These are phyloP conservation scores for Xylariomycetidae sp. DNA, from an alignment of 2,329 filamentous ascomycete species.

Conservation along the genomic window DNA sequence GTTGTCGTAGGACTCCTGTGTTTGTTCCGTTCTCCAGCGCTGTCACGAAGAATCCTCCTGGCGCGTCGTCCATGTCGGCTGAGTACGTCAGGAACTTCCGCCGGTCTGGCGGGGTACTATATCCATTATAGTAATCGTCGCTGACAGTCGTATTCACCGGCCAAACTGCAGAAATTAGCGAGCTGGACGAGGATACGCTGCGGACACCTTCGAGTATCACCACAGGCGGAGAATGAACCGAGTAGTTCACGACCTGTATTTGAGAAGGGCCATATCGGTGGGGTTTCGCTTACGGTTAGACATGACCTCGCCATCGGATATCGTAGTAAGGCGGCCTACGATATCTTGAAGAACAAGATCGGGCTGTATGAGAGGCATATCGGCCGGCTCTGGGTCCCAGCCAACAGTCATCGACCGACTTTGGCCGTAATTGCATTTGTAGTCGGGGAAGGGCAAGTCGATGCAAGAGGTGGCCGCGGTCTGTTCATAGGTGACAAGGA, in stretches of 20 bases:
- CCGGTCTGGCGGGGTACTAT: slow-evolving; percentile 2
- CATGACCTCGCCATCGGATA: slow-evolving; percentile 7
- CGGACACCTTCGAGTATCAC: too few species aligned
- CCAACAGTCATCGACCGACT: slow-evolving; percentile 4
- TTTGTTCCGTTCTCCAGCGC: slow-evolving; percentile 8
- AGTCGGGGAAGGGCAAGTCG: slow-evolving; percentile 9
- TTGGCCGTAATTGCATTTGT: not conserved
- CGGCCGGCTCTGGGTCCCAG: slow-evolving; percentile 11
- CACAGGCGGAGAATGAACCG: too few species aligned
- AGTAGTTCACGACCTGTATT: too few species aligned
- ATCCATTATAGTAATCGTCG: slow-evolving; percentile 3
- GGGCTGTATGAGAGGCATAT: slow-evolving; percentile 9
- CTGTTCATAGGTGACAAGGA: slow-evolving; percentile 7
- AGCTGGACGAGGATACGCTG: too few species aligned
- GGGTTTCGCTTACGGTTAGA: too few species aligned
- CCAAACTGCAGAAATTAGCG: too few species aligned
- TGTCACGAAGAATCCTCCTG: slow-evolving; percentile 8
- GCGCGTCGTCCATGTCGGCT: not conserved
- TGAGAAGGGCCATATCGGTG: too few species aligned
- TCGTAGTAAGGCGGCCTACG: slow-evolving; percentile 6
- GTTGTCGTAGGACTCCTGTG: slow-evolving; percentile 10
- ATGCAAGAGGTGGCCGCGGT: slow-evolving; percentile 6
- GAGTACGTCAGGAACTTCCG: slow-evolving; percentile 5
- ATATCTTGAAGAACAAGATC: slow-evolving; percentile 11
- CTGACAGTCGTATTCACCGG: slow-evolving; percentile 6